phyloP scores from a whole-genome alignment of 1,139 yeast species.

The Petasospora rhodanensis region DNA sequence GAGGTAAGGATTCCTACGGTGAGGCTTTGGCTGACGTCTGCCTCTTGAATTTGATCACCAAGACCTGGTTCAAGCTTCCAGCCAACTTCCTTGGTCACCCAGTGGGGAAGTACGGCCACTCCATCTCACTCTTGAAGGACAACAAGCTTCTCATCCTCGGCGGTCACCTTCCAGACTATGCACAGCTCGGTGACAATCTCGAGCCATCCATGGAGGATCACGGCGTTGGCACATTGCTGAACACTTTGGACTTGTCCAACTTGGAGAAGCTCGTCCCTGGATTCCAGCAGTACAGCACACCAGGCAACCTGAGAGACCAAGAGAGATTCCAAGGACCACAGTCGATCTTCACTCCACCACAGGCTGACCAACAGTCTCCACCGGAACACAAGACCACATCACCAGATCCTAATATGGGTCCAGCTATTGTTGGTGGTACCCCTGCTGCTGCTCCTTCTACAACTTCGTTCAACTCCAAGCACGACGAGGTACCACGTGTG shows the following conservation, averaged over 20 bases:
- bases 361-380: constrained; percentile 14
- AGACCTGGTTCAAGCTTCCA: constrained; percentile 68
- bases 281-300: constrained; percentile 25
- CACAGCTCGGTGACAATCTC: constrained; percentile 41
- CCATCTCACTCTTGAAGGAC: constrained; percentile 67
- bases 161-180: constrained; percentile 72
- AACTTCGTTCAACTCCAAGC: background rate
- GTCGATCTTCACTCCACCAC: constrained; percentile 23
- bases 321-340: constrained; percentile 18
- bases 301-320: constrained; percentile 14
- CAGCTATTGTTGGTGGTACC: constrained; percentile 4
- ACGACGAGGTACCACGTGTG: constrained; percentile 3
- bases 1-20: constrained; percentile 84
- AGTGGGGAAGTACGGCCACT: constrained; percentile 91
- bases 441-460: background rate
- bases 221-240: constrained; percentile 56
- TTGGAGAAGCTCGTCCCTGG: constrained; percentile 32
- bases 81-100: constrained; percentile 55
- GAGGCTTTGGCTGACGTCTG: constrained; percentile 62
- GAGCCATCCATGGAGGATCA: constrained; percentile 45
- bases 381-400: constrained; percentile 7
- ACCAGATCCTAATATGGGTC: background rate
- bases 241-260: constrained; percentile 50
- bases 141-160: constrained; percentile 84
- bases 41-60: constrained; percentile 71